Evolutionary conservation across 805 yeast species (phyloP).

Genomic region (Komagataella mondaviorum): DNA sequence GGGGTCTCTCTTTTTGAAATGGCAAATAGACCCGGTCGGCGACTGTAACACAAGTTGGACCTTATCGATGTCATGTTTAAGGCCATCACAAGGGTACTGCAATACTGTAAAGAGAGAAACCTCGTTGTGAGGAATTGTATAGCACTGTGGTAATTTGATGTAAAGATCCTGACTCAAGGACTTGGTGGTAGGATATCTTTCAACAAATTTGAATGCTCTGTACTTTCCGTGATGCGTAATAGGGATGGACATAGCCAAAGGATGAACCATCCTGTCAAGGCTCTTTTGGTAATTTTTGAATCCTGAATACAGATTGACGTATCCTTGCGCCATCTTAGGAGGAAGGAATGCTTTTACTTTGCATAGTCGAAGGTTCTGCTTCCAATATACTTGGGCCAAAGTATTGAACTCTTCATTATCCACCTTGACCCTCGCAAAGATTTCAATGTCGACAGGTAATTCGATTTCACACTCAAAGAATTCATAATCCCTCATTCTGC

Average conservation of each 20-base stretch:
- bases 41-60: conserved; percentile 51
- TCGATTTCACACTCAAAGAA: conserved; percentile 65
- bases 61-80: conserved; percentile 27
- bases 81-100: conserved; percentile 37
- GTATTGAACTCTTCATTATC: conserved; percentile 31
- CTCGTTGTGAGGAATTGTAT: conserved; percentile 38
- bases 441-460: conserved; percentile 59
- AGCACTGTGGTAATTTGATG: conserved; percentile 74
- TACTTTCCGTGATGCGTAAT: conserved; percentile 57
- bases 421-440: conserved; percentile 46
- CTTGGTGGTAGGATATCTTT: conserved; percentile 58
- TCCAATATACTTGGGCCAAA: conserved; percentile 71
- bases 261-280: conserved; percentile 29
- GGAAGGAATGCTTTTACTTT: conserved; percentile 78
- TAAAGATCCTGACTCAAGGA: conserved; percentile 65
- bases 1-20: conserved; percentile 37
- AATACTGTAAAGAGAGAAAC: conserved; percentile 52
- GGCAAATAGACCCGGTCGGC: conserved; percentile 70
- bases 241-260: conserved; percentile 63
- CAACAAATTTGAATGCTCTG: conserved; percentile 54
- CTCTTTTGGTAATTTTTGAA: conserved; percentile 33
- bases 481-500: conserved; percentile 63
- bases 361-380: conserved; percentile 47
- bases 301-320: conserved; percentile 64
- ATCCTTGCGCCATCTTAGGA: conserved; percentile 51